These are phyloP conservation scores for Trichoderma asperellum DNA, from an alignment of 2,329 filamentous ascomycete species.

Conservation along the genomic window DNA sequence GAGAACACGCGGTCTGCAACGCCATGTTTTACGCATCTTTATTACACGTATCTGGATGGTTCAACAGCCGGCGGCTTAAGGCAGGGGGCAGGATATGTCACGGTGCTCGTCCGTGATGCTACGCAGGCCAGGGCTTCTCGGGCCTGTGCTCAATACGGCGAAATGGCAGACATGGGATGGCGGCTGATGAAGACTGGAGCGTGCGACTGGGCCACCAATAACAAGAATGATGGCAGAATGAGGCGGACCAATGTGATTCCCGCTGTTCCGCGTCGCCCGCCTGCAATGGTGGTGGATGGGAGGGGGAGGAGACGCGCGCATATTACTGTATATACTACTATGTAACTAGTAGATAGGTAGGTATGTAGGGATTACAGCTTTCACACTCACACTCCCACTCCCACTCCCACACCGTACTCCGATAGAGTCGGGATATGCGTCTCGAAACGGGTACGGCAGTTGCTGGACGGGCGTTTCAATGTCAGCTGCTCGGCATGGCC, in stretches of 20 bases:
- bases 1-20: neutral
- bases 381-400: neutral
- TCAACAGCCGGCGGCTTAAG: neutral
- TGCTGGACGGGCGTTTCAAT: too few species aligned
- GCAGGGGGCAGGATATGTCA: constrained; percentile 18
- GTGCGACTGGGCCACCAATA: neutral
- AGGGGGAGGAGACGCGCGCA: neutral
- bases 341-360: too few species aligned
- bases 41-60: neutral
- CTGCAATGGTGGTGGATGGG: neutral
- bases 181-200: constrained; percentile 2
- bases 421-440: too few species aligned
- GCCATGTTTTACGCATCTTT: neutral
- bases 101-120: constrained; percentile 13
- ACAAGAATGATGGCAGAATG: neutral
- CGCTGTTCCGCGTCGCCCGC: neutral
- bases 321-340: neutral
- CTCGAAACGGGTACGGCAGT: neutral
- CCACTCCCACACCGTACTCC: too few species aligned
- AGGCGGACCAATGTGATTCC: neutral
- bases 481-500: neutral
- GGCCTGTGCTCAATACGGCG: constrained; percentile 18
- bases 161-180: neutral
- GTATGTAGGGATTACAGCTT: neutral
- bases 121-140: constrained; percentile 1